Evolutionary conservation across 1,284 basidiomycete species (phyloP).

Genomic region (Papiliotrema fonsecae): DNA sequence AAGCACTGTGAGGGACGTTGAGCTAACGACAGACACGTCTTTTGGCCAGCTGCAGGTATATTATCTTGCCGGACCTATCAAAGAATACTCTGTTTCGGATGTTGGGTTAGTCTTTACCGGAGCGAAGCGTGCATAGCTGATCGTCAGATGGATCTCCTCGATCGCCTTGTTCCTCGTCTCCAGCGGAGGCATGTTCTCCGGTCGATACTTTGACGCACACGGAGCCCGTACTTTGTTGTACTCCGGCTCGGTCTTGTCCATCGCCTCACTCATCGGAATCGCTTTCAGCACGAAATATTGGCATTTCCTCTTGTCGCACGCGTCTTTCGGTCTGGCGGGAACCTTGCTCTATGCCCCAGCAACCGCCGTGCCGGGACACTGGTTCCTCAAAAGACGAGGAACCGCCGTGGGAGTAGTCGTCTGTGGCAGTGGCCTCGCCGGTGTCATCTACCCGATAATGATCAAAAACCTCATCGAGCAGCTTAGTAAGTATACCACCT

Average conservation of each 20-base stretch:
- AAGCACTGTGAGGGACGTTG: background rate
- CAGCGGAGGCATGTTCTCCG: conserved; percentile 27
- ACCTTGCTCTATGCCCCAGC: conserved; percentile 39
- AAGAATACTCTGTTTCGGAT: conserved; percentile 25
- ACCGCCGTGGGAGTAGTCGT: conserved; percentile 42
- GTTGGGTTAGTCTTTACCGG: conserved; percentile 38
- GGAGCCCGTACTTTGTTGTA: conserved; percentile 28
- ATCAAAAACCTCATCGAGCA: conserved; percentile 31
- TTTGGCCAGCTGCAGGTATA: conserved; percentile 40
- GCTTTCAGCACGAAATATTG: conserved; percentile 44
- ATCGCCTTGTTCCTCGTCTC: conserved; percentile 35
- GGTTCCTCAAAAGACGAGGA: conserved; percentile 37
- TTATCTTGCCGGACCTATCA: conserved; percentile 36
- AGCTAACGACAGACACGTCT: conserved; percentile 22
- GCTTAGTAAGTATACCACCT: conserved; percentile 19
- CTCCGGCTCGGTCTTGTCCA: conserved; percentile 22
- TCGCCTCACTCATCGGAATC: conserved; percentile 29
- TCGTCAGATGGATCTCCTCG: conserved; percentile 14
- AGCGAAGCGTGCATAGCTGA: too few relatives aligned
- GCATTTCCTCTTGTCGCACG: conserved; percentile 42
- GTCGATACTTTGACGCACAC: conserved; percentile 43
- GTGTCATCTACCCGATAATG: conserved; percentile 44
- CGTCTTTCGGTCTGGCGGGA: conserved; percentile 35
- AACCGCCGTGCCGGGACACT: conserved; percentile 40
- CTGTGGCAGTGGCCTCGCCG: conserved; percentile 37